phyloP scores from a whole-genome alignment of 1,139 yeast genomes.

The Kodamaea alishanica region DNA sequence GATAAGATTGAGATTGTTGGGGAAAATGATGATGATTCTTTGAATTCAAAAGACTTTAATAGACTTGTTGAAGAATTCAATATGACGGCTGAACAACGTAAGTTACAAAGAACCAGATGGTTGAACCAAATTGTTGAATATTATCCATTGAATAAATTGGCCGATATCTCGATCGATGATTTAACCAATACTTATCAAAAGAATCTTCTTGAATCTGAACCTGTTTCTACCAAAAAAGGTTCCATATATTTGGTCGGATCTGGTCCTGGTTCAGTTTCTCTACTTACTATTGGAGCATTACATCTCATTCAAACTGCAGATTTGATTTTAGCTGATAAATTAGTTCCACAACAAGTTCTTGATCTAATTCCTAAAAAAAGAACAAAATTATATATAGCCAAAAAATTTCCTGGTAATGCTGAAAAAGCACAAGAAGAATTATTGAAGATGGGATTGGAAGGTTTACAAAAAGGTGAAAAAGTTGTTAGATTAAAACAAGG shows the following conservation, averaged over 20 bases:
- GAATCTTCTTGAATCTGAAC: neutral
- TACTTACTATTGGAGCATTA: conserved; percentile 82
- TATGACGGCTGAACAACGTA: conserved; percentile 50
- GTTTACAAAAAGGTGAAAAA: conserved; percentile 59
- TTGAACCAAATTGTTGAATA: conserved; percentile 87
- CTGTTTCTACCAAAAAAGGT: conserved; percentile 35
- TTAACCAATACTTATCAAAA: conserved; percentile 40
- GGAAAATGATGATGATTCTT: conserved; percentile 67
- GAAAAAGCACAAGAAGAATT: conserved; percentile 89
- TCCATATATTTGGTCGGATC: conserved; percentile 80
- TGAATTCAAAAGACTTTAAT: conserved; percentile 57
- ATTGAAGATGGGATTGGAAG: conserved; percentile 63
- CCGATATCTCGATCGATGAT: conserved; percentile 54
- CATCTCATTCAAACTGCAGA: conserved; percentile 81
- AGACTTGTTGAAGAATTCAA: conserved; percentile 58
- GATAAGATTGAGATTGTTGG: conserved; percentile 46
- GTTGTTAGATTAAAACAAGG: conserved; percentile 95
- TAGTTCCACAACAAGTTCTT: conserved; percentile 85
- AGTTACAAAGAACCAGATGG: conserved; percentile 72
- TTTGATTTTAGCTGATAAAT: conserved; percentile 80
- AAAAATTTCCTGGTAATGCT: conserved; percentile 96
- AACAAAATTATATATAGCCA: conserved; percentile 79
- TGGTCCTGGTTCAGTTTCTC: conserved; percentile 88
- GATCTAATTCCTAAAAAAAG: conserved; percentile 67
- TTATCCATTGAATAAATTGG: conserved; percentile 69